Evolutionary conservation across 2,329 filamentous ascomycete genomes (phyloP).

Genomic region (Trichoderma atroviride): DNA sequence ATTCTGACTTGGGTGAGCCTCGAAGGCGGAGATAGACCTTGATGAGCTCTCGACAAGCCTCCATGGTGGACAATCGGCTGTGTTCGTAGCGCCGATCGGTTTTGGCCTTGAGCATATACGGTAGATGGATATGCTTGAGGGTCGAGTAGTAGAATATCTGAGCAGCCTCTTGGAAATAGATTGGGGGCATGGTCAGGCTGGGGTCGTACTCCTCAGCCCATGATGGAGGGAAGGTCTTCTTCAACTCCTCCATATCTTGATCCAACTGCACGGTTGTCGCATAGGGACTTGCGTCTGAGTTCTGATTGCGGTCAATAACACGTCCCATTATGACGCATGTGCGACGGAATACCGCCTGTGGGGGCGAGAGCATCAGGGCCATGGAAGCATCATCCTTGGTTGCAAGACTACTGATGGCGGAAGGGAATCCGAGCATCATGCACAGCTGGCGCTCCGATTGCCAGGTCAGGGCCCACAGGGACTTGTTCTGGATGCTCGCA

Average conservation of each 20-base stretch:
- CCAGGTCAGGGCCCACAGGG: conserved; percentile 45
- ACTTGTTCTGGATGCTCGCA: conserved; percentile 38
- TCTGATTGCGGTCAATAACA: conserved; percentile 25
- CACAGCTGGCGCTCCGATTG: conserved; percentile 53
- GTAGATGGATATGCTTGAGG: conserved; percentile 48
- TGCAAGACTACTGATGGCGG: conserved; percentile 36
- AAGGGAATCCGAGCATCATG: conserved; percentile 57
- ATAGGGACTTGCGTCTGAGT: conserved; percentile 33
- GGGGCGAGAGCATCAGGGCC: conserved; percentile 11
- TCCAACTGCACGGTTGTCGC: conserved; percentile 45
- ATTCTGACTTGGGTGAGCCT: conserved; percentile 17
- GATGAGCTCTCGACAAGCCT: conserved; percentile 47
- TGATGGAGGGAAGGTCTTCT: conserved; percentile 18
- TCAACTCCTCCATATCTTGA: conserved; percentile 41
- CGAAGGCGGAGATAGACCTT: conserved; percentile 41
- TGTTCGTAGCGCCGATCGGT: conserved; percentile 42
- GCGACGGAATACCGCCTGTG: neutral
- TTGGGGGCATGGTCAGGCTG: conserved; percentile 3
- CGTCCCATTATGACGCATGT: conserved; percentile 9
- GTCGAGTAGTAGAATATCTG: conserved; percentile 46
- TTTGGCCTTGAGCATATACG: conserved; percentile 48
- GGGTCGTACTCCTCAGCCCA: conserved; percentile 21
- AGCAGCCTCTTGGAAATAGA: conserved; percentile 35
- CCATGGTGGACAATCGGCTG: conserved; percentile 44
- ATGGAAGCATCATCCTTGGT: conserved; percentile 4